Conservation (phyloP, 2,329 filamentous ascomycete genomes). For the Sporothrix variecibatus region DNA sequence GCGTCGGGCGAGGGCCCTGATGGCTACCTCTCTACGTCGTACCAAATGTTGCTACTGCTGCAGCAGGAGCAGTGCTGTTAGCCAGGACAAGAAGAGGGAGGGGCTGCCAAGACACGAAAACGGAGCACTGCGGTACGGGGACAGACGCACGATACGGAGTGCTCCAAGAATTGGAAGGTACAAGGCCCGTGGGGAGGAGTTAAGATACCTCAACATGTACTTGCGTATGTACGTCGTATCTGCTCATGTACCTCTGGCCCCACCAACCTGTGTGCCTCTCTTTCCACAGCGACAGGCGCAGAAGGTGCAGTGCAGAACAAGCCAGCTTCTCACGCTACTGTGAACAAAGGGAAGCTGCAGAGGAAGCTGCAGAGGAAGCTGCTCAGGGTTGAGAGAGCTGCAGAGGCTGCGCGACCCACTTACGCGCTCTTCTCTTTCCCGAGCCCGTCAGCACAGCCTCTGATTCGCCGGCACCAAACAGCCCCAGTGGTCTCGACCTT, state of each 20-base stretch:
- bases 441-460: background rate
- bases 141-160: background rate
- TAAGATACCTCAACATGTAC: background rate
- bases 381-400: background rate
- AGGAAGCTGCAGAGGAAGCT: too few species aligned
- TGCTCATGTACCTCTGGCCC: background rate
- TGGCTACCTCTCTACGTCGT: background rate
- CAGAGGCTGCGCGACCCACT: background rate
- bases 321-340: background rate
- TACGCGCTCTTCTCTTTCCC: background rate
- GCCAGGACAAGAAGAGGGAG: background rate
- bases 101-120: background rate
- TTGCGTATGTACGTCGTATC: background rate
- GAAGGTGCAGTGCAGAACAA: background rate
- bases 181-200: too few species aligned
- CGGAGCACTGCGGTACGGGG: background rate
- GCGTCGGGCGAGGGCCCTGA: slow-evolving; percentile 21
- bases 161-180: too few species aligned
- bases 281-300: too few species aligned
- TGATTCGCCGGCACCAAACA: slow-evolving; percentile 11
- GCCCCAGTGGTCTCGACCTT: background rate
- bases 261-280: too few species aligned
- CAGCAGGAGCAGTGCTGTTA: background rate
- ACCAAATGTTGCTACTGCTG: too few species aligned
- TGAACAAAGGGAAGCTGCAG: background rate